Evolutionary conservation across 2,329 filamentous ascomycete genomes (phyloP).

Genomic region (Penicillium sp.): DNA sequence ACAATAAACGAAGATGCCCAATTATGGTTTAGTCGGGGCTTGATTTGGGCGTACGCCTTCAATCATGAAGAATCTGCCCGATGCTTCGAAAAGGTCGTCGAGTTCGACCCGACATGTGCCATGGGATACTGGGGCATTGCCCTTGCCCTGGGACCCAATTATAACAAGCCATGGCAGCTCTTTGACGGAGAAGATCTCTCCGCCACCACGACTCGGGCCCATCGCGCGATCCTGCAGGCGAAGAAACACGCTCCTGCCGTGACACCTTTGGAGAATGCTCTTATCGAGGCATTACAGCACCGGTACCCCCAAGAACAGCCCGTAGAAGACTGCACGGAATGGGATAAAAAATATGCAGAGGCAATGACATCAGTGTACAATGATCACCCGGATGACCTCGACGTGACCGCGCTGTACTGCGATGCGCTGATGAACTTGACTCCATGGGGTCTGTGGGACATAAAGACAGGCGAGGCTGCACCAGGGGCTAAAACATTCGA

Average conservation of each 20-base stretch:
- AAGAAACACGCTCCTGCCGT: slow-evolving; percentile 37
- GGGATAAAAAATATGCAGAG: slow-evolving; percentile 60
- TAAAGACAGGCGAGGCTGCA: slow-evolving; percentile 57
- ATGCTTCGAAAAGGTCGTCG: slow-evolving; percentile 36
- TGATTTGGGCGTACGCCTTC: slow-evolving; percentile 42
- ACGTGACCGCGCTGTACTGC: slow-evolving; percentile 62
- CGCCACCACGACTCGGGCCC: slow-evolving; percentile 37
- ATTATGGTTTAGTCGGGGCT: slow-evolving; percentile 39
- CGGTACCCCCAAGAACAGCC: slow-evolving; percentile 59
- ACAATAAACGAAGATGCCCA: slow-evolving; percentile 33
- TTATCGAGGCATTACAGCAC: slow-evolving; percentile 61
- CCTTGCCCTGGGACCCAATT: slow-evolving; percentile 70
- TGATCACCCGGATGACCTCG: slow-evolving; percentile 55
- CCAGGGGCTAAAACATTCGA: slow-evolving; percentile 57
- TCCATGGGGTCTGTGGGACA: slow-evolving; percentile 64
- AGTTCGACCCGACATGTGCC: slow-evolving; percentile 32
- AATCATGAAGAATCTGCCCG: slow-evolving; percentile 38
- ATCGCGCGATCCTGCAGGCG: slow-evolving; percentile 47
- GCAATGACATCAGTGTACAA: slow-evolving; percentile 59
- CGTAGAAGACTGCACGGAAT: slow-evolving; percentile 50
- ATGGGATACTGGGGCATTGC: slow-evolving; percentile 47
- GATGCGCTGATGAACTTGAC: slow-evolving; percentile 67
- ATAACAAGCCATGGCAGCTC: slow-evolving; percentile 72
- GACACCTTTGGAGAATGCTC: slow-evolving; percentile 57
- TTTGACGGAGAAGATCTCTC: slow-evolving; percentile 63